Evolutionary conservation across 2,329 filamentous ascomycete genomes (phyloP).

Genomic region (Periconia sp.): DNA sequence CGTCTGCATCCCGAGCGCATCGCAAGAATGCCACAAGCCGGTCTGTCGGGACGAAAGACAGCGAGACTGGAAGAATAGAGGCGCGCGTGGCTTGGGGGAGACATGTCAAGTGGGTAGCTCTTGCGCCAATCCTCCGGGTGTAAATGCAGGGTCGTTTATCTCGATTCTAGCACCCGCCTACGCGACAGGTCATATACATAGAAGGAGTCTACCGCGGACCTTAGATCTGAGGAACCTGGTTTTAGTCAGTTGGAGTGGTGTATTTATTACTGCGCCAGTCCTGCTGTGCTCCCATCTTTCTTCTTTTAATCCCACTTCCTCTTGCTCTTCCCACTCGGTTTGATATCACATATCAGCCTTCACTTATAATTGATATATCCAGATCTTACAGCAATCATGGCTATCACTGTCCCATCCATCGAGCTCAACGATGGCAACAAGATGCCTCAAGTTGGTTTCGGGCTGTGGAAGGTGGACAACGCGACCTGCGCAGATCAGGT

Average conservation of each 20-base stretch:
- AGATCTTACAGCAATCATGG: slow-evolving; percentile 30
- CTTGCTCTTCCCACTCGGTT: background rate
- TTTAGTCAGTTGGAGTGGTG: background rate
- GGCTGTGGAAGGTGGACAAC: slow-evolving; percentile 44
- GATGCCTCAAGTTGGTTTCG: slow-evolving; percentile 44
- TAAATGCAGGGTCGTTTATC: slow-evolving; percentile 23
- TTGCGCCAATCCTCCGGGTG: slow-evolving; percentile 4
- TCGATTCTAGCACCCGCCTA: slow-evolving; percentile 4
- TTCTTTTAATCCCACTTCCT: background rate
- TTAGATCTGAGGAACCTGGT: slow-evolving; percentile 4
- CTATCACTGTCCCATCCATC: slow-evolving; percentile 33
- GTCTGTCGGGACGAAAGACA: slow-evolving; percentile 1
- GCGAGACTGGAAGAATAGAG: slow-evolving; percentile 5
- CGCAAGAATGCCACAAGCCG: background rate
- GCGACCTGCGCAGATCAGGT: slow-evolving; percentile 37
- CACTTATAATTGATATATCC: background rate
- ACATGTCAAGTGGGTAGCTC: too few species aligned
- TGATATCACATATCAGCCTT: background rate
- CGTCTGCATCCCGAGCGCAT: too few species aligned
- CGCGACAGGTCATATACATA: slow-evolving; percentile 6
- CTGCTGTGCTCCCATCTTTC: background rate
- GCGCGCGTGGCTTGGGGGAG: too few species aligned
- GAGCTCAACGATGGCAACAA: slow-evolving; percentile 44
- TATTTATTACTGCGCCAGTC: slow-evolving; percentile 2
- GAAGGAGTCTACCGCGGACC: background rate